Evolutionary conservation across 495 filamentous ascomycete genomes (phyloP).

Genomic region (Beverwykella pulmonaria): DNA sequence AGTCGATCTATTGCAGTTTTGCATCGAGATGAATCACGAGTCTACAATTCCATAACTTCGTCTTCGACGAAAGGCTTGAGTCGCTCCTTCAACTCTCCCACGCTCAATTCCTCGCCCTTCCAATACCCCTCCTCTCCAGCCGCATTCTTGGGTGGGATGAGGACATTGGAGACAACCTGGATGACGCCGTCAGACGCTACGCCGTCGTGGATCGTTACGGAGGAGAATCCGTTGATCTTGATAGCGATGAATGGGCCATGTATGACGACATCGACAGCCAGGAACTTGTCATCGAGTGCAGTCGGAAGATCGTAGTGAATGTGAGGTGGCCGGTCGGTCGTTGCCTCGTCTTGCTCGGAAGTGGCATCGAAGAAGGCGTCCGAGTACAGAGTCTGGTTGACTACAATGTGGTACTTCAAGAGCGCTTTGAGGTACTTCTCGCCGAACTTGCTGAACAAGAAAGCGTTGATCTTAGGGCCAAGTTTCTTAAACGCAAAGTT

Average conservation of each 20-base stretch:
- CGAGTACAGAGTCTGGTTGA: slow-evolving; percentile 75
- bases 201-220: slow-evolving; percentile 65
- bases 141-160: slow-evolving; percentile 71
- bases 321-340: slow-evolving; percentile 32
- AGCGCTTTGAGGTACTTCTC: slow-evolving; percentile 70
- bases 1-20: neutral
- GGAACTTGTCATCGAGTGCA: slow-evolving; percentile 58
- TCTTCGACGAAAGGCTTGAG: slow-evolving; percentile 53
- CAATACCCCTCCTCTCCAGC: slow-evolving; percentile 44
- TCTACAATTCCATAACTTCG: neutral
- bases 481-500: slow-evolving; percentile 76
- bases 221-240: slow-evolving; percentile 67
- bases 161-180: slow-evolving; percentile 68
- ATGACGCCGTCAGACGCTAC: slow-evolving; percentile 73
- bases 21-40: neutral
- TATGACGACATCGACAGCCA: slow-evolving; percentile 68
- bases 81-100: slow-evolving; percentile 66
- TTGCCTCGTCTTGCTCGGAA: slow-evolving; percentile 36
- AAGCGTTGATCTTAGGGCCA: slow-evolving; percentile 69
- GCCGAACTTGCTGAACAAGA: slow-evolving; percentile 74
- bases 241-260: slow-evolving; percentile 65
- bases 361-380: slow-evolving; percentile 70
- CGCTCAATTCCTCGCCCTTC: slow-evolving; percentile 57
- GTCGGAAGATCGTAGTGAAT: slow-evolving; percentile 64
- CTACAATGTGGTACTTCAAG: slow-evolving; percentile 76